These are phyloP conservation scores for Dioszegia aurantiaca DNA, from an alignment of 768 basidiomycete species.

Conservation along the genomic window DNA sequence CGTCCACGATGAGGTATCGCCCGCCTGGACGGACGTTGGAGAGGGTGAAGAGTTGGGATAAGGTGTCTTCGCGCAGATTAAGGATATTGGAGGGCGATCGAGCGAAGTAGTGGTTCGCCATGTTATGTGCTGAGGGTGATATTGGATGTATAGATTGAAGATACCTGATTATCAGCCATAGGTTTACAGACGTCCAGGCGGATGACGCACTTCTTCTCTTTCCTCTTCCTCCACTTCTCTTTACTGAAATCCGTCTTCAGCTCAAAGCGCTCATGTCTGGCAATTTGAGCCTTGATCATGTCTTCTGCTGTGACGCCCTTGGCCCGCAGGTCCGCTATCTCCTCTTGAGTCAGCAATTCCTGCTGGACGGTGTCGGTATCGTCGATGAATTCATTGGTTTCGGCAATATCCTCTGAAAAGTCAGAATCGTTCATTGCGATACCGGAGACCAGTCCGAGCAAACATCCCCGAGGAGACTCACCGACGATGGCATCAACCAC, in stretches of 20 bases:
- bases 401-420: conserved; percentile 93
- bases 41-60: conserved; percentile 81
- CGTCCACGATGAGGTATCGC: conserved; percentile 84
- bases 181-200: neutral
- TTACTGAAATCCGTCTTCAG: conserved; percentile 98
- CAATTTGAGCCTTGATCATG: conserved; percentile 91
- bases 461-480: too few relatives aligned
- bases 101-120: conserved; percentile 82
- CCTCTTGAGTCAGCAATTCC: conserved; percentile 66
- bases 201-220: conserved; percentile 81
- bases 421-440: too few relatives aligned
- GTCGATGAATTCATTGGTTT: conserved; percentile 93
- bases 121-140: conserved; percentile 80
- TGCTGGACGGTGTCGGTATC: conserved; percentile 60
- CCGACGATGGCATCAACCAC: conserved; percentile 42
- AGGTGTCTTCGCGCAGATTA: conserved; percentile 77
- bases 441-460: too few relatives aligned
- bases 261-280: conserved; percentile 83
- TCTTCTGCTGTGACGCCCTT: conserved; percentile 84
- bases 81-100: conserved; percentile 73
- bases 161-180: conserved; percentile 16
- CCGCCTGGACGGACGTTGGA: conserved; percentile 82
- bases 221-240: conserved; percentile 94
- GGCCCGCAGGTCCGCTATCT: conserved; percentile 78
- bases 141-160: conserved; percentile 81